A percentile compares a stretch with the other conserved stretches of the same genome.
Conservation (phyloP, 169 alveolate species). For the Ichthyophthirius multifiliis region DNA sequence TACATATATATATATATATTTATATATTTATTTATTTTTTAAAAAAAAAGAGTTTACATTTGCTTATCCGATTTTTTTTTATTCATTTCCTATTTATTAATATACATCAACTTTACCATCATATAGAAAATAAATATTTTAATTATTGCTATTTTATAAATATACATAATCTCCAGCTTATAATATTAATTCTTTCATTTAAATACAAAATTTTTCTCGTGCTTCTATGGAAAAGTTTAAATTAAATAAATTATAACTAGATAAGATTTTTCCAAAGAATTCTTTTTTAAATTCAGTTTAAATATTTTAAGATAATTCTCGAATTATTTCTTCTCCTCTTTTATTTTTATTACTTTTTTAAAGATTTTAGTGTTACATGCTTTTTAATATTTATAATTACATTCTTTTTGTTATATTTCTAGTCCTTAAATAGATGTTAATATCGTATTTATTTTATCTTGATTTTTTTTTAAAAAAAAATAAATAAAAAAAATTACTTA, state of each 20-base stretch:
- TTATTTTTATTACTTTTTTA: neutral
- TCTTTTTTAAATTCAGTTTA: neutral
- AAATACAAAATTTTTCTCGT: neutral
- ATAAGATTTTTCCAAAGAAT: neutral
- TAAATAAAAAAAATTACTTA: neutral
- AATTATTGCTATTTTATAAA: neutral
- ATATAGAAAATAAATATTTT: neutral
- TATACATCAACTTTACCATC: neutral
- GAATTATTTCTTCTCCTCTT: neutral
- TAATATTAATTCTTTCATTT: neutral
- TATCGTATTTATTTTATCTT: conserved; percentile 3
- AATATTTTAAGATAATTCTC: neutral
- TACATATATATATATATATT: too few species aligned
- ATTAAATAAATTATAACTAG: neutral
- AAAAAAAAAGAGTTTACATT: too few species aligned
- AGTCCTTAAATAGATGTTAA: neutral
- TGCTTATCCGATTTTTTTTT: neutral
- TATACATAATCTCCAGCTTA: neutral
- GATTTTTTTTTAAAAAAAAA: neutral
- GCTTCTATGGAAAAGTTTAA: neutral
- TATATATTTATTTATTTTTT: neutral
- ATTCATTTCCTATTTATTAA: neutral
- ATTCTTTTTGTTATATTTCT: neutral
- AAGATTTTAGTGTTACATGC: neutral
- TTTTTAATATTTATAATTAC: neutral